Percentiles rank a stretch among this genome's conserved stretches.
Evolutionary conservation across 208 protist species (phyloP).

Genomic region (Jaenimonas drosophilae): DNA sequence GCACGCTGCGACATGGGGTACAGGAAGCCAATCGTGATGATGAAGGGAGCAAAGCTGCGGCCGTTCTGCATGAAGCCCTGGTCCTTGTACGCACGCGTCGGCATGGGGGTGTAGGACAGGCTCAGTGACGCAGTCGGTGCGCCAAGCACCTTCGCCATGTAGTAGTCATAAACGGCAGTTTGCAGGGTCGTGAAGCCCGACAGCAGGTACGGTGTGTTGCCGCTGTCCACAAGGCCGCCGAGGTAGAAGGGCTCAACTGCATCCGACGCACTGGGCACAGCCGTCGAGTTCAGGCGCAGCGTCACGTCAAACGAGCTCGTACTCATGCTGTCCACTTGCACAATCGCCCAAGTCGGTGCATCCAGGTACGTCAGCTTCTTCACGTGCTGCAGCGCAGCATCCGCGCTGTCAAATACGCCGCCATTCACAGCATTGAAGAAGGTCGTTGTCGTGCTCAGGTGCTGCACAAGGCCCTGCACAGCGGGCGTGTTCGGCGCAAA

Average conservation of each 20-base stretch:
- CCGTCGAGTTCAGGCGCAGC: slow-evolving; percentile 27
- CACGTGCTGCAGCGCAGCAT: slow-evolving; percentile 9
- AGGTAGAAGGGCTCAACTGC: slow-evolving; percentile 10
- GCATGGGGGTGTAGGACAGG: slow-evolving; percentile 28
- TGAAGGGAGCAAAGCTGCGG: slow-evolving; percentile 2
- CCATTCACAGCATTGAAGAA: slow-evolving; percentile 36
- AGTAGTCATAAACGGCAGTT: slow-evolving; percentile 24
- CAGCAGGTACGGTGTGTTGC: slow-evolving; percentile 17
- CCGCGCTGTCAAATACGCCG: slow-evolving; percentile 12
- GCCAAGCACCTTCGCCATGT: slow-evolving; percentile 7
- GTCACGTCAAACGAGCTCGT: slow-evolving; percentile 24
- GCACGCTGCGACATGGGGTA: slow-evolving; percentile 18
- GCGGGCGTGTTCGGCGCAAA: slow-evolving; percentile 25
- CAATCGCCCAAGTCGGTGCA: slow-evolving; percentile 27
- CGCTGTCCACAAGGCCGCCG: slow-evolving; percentile 10
- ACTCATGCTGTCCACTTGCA: slow-evolving; percentile 17
- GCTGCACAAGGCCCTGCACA: slow-evolving; percentile 15
- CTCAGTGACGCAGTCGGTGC: background rate
- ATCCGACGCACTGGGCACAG: slow-evolving; percentile 3
- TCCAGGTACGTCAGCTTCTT: slow-evolving; percentile 7
- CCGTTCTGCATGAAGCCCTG: slow-evolving; percentile 25
- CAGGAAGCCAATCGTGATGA: slow-evolving; percentile 13
- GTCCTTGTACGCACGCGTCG: slow-evolving; percentile 22
- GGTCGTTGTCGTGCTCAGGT: slow-evolving; percentile 12
- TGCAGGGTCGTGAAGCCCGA: slow-evolving; percentile 57